phyloP scores from a whole-genome alignment of 441 rosid genomes.

The Melianthus villosus region DNA sequence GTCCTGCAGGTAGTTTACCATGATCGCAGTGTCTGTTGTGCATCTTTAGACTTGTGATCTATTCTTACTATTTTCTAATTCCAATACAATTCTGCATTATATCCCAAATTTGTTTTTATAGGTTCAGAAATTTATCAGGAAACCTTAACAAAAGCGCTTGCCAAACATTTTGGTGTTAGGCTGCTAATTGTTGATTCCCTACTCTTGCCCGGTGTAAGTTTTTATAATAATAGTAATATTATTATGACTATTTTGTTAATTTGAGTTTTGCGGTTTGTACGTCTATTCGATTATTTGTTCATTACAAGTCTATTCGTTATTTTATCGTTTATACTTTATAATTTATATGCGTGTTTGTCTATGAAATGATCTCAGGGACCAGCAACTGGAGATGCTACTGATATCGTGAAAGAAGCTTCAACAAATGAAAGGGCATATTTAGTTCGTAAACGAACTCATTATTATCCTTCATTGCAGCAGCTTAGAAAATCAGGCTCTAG shows the following conservation, averaged over 20 bases:
- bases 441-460: constrained; percentile 59
- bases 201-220: constrained; percentile 81
- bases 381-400: constrained; percentile 49
- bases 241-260: too few relatives aligned
- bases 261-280: too few relatives aligned
- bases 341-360: too few relatives aligned
- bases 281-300: too few relatives aligned
- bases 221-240: too few relatives aligned
- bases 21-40: constrained; percentile 1
- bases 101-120: constrained; percentile 11
- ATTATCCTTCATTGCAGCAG: constrained; percentile 35
- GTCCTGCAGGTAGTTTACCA: constrained; percentile 67
- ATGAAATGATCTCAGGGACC: constrained; percentile 46
- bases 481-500: constrained; percentile 80
- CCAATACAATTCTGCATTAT: neutral
- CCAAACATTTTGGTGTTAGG: constrained; percentile 70
- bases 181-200: constrained; percentile 73
- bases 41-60: neutral
- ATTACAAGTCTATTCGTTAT: too few relatives aligned
- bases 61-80: constrained; percentile 1
- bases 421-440: constrained; percentile 55
- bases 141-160: constrained; percentile 79
- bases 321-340: too few relatives aligned
- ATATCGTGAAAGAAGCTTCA: constrained; percentile 48
- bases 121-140: constrained; percentile 99